Base-by-base conservation (phyloP, 352 stramenopile genomes). In the Phytophthora capsici region DNA sequence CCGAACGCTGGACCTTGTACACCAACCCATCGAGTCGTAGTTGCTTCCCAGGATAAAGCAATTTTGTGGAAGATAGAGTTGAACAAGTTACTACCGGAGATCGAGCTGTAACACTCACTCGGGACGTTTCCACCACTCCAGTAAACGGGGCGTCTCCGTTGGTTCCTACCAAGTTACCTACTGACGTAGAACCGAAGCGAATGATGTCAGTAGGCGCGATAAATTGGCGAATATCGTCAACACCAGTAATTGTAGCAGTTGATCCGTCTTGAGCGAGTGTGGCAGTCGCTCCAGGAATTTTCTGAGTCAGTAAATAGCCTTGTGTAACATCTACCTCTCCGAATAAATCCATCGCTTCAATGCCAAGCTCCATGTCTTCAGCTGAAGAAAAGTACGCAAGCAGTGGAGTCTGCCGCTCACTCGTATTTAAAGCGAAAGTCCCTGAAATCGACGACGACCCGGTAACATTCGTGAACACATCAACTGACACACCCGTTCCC, bases 1-100 rank as follows among this genome's bases (percentile, higher is more conserved):
- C 94, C 4, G 94, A 97, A 23, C 84, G 89, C 36, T 89, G 66
- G 0, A 99, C 73, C 0, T 75, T 73, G 64, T 98, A 98, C 4
- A 71, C 73, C 22, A 96, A 77, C 0, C 88, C 94, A 59, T 94
- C 91, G 30, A 99, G 84, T 8, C 94, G 88, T 6, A 99, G 57
- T 22, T 82, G 75, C 78, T 97, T 93, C 25, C 79, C 84, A 26
- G 91, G 82, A 57, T 78, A 94, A 2, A 98, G 57, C 40, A 84
- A 30, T 44, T 69, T 83, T 17, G 79, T 86, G 0, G 90, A 69
- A 0, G 54, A 69, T 19, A 58, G 28, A 14, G 55, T 47, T 0
- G 54, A 46, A 2, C 74, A 69, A 9, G 30, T 50, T 2, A 94
- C 63, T 12, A 90, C 67, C 3, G 86, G 86, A 0, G 86, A 95